Evolutionary conservation across 2,329 filamentous ascomycete genomes (phyloP), one percentile per base, ranked within the genome.

Genomic region (Ophiostoma sp.): DNA sequence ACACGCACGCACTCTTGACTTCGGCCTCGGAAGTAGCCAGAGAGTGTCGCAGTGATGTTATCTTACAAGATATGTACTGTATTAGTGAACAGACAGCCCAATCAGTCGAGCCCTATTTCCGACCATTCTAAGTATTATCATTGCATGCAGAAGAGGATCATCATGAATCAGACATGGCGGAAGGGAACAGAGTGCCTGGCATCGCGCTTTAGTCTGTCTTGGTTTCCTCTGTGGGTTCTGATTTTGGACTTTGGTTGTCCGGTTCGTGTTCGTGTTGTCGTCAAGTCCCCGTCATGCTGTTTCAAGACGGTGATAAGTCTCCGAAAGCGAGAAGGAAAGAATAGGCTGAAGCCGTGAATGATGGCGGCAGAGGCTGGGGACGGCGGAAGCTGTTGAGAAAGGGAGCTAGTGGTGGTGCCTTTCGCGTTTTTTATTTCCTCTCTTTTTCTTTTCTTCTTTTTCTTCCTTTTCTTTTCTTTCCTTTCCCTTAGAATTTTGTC

Each of bases 281-380:
- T 54, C n/a, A 11, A 57, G 52, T 48, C 52, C 52, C 57, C 17
- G 57, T 62, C 57, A 57, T 57, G 57, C 57, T 62, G 57, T 62
- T 62, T 62, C 57, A 62, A 62, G 57, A 35, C 5, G 27, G 27
- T 62, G 5, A 33, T 62, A 62, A 33, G 27, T 33, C 57, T 27
- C 52, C 52, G 52, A 57, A 17, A 7, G 52, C 23, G 52, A 57
- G 52, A 27, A 27, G 39, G 39, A 41, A 41, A 41, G 8, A 27
- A 11, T 57, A 57, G 15, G 23, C 52, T 48, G 10, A 54, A 27
- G 23, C 52, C 15, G 10, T 27, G 23, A 31, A 31, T 31, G n/a
- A 27, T 31, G 52, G 44, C 11, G 52, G n/a, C 8, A 57, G 52
- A 27, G 52, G 23, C 23, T 5, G 20, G 20, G 41, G 15, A 17